Conservation (phyloP, 805 yeast genomes). For the Wickerhamomyces tratensis region DNA sequence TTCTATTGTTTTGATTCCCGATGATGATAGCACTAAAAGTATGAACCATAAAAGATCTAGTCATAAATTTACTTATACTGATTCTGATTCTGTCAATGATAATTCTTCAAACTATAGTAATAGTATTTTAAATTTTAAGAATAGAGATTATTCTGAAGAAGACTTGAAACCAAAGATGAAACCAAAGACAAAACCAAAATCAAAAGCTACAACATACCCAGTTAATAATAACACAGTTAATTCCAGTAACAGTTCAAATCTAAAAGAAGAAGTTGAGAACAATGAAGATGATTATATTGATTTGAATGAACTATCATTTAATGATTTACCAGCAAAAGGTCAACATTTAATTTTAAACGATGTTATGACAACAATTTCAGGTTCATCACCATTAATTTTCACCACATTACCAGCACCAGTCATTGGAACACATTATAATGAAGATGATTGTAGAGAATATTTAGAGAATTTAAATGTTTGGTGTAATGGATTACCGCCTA, state of each 20-base stretch:
- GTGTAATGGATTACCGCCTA: slow-evolving; percentile 78
- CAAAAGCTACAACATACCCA: too few species aligned
- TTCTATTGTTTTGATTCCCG: slow-evolving; percentile 50
- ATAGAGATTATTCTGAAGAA: too few species aligned
- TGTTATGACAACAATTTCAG: slow-evolving; percentile 60
- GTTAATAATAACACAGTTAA: too few species aligned
- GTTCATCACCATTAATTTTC: slow-evolving; percentile 63
- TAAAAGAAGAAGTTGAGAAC: slow-evolving; percentile 5
- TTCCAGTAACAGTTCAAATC: slow-evolving; percentile 1
- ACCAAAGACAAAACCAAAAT: too few species aligned
- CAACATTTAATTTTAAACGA: slow-evolving; percentile 87
- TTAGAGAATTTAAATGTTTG: slow-evolving; percentile 69
- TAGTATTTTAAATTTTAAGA: too few species aligned
- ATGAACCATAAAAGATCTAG: neutral
- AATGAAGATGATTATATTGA: slow-evolving; percentile 23
- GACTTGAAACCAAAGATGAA: too few species aligned
- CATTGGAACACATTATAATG: slow-evolving; percentile 68
- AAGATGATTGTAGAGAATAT: slow-evolving; percentile 63
- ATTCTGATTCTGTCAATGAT: slow-evolving; percentile 3
- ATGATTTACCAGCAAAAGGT: slow-evolving; percentile 84
- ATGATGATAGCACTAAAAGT: slow-evolving; percentile 10
- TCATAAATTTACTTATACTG: slow-evolving; percentile 1
- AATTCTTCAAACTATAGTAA: too few species aligned
- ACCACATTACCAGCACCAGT: slow-evolving; percentile 88
- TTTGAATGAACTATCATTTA: slow-evolving; percentile 44